These are phyloP conservation scores for Lithohypha guttulata DNA, from an alignment of 2,329 filamentous ascomycete genomes.

Conservation along the genomic window DNA sequence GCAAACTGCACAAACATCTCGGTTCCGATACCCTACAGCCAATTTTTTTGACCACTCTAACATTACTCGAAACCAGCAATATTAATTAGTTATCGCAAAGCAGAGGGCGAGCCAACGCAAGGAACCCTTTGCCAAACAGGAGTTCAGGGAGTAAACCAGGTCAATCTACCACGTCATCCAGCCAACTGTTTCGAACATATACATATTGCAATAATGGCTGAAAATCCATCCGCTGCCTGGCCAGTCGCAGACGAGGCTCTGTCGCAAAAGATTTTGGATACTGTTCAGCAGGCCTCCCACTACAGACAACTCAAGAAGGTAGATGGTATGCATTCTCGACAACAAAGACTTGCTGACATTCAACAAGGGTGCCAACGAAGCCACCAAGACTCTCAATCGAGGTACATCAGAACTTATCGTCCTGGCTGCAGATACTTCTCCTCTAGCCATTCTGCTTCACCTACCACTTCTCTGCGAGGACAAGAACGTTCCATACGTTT, in stretches of 20 bases:
- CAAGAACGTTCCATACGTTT: constrained; percentile 57
- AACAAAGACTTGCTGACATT: constrained; percentile 1
- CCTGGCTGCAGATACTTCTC: constrained; percentile 77
- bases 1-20: constrained; percentile 8
- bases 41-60: neutral
- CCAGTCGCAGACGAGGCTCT: constrained; percentile 62
- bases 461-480: constrained; percentile 76
- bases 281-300: constrained; percentile 59
- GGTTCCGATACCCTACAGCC: too few species aligned
- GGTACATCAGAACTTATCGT: constrained; percentile 84
- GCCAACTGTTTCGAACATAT: neutral
- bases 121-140: constrained; percentile 30
- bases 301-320: constrained; percentile 68
- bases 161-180: constrained; percentile 6
- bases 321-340: constrained; percentile 15
- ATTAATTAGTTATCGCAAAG: constrained; percentile 19
- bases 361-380: constrained; percentile 20
- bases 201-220: constrained; percentile 14
- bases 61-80: constrained; percentile 4
- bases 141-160: constrained; percentile 6
- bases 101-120: constrained; percentile 35
- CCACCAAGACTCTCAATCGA: constrained; percentile 81
- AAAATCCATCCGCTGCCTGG: constrained; percentile 42
- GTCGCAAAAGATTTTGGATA: constrained; percentile 71
- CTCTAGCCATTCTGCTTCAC: constrained; percentile 79